A percentile compares a stretch with the other conserved stretches of the same genome.
These are phyloP conservation scores for Arachnomyces sp. DNA, from an alignment of 2,329 filamentous ascomycete genomes.

Conservation along the genomic window DNA sequence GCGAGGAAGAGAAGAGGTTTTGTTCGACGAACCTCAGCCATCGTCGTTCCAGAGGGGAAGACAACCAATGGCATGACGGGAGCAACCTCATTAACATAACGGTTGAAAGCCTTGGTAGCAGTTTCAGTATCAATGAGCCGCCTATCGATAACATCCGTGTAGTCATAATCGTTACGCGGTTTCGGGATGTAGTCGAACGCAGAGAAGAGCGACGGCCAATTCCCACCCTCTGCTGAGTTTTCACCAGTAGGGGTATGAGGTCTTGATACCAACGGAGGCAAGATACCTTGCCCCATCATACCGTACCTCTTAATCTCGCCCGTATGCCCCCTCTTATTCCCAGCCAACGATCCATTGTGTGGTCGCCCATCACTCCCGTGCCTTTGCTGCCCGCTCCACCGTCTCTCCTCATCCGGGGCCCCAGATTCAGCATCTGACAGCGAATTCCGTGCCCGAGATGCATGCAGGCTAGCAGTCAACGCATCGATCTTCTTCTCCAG, in stretches of 20 bases:
- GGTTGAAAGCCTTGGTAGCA: slow-evolving; percentile 50
- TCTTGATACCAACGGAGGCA: slow-evolving; percentile 18
- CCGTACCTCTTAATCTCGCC: slow-evolving; percentile 21
- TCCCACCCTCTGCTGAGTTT: slow-evolving; percentile 8
- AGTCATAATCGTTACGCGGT: slow-evolving; percentile 18
- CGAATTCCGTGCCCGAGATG: slow-evolving; percentile 31
- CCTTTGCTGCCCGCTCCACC: slow-evolving; percentile 18
- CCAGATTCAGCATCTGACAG: slow-evolving; percentile 5
- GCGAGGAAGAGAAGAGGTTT: slow-evolving; percentile 55
- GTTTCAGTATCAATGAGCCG: slow-evolving; percentile 45
- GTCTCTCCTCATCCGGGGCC: slow-evolving; percentile 32
- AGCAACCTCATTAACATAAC: slow-evolving; percentile 48
- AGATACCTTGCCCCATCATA: slow-evolving; percentile 4
- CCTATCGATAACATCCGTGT: slow-evolving; percentile 43
- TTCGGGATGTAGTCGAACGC: slow-evolving; percentile 12
- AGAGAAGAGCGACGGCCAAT: slow-evolving; percentile 14
- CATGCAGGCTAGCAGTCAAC: slow-evolving; percentile 69
- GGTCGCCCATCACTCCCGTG: not conserved
- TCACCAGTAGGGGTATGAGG: slow-evolving; percentile 17
- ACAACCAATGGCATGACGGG: slow-evolving; percentile 52
- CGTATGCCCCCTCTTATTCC: slow-evolving; percentile 25
- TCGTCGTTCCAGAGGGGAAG: slow-evolving; percentile 47
- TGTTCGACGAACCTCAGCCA: slow-evolving; percentile 47
- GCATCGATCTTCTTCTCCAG: slow-evolving; percentile 90
- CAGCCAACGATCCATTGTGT: slow-evolving; percentile 10